phyloP scores from a whole-genome alignment of 805 yeast species.

The Candida xiaguanensis region DNA sequence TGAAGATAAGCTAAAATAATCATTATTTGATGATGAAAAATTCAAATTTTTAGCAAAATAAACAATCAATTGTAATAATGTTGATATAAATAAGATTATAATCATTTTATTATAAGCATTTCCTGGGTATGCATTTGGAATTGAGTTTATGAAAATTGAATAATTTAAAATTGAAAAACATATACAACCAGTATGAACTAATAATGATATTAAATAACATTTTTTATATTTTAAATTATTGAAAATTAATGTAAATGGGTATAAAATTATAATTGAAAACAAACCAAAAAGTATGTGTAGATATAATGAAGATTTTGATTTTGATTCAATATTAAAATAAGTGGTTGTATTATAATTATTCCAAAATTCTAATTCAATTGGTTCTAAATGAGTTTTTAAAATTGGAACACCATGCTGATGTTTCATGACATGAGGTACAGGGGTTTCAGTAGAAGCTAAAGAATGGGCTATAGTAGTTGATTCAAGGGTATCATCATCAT shows the following conservation, averaged over 20 bases:
- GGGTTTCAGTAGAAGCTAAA: conserved; percentile 11
- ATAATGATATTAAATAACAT: conserved; percentile 48
- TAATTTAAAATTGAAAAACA: conserved; percentile 52
- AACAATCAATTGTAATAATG: conserved; percentile 50
- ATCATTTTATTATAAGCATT: conserved; percentile 72
- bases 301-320: conserved; percentile 49
- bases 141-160: conserved; percentile 54
- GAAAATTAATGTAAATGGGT: conserved; percentile 67
- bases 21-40: conserved; percentile 7
- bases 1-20: conserved; percentile 12
- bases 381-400: conserved; percentile 58
- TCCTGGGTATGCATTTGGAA: conserved; percentile 67
- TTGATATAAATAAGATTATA: conserved; percentile 51
- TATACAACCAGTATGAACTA: conserved; percentile 45
- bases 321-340: conserved; percentile 53
- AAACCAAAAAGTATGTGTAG: conserved; percentile 49
- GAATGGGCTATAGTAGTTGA: neutral
- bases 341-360: conserved; percentile 72
- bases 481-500: neutral
- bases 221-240: conserved; percentile 56
- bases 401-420: conserved; percentile 74
- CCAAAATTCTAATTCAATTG: conserved; percentile 78
- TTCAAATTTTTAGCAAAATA: conserved; percentile 41
- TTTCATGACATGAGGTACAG: conserved; percentile 32
- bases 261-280: conserved; percentile 47